phyloP scores from a whole-genome alignment of 495 filamentous ascomycete genomes.

The Friedmanniomyces endolithicus region DNA sequence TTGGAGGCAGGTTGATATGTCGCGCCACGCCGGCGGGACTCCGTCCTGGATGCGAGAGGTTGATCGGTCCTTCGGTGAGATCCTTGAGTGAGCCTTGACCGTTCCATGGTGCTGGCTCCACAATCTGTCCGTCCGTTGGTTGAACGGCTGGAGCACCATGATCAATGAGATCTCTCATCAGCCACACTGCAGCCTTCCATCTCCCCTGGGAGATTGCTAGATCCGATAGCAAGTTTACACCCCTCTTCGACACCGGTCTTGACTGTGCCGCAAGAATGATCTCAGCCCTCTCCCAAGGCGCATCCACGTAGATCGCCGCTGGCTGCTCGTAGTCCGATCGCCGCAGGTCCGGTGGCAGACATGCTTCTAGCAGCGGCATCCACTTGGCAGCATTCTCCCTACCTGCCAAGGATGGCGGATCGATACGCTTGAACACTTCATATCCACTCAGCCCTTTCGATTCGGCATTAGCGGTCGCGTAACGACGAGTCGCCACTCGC shows the following conservation, averaged over 20 bases:
- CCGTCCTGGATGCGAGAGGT: neutral
- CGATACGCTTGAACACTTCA: neutral
- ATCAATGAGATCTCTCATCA: conserved; percentile 26
- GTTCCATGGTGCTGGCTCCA: neutral
- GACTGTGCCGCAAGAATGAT: conserved; percentile 10
- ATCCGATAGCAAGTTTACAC: conserved; percentile 1
- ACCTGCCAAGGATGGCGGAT: neutral
- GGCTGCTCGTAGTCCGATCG: neutral
- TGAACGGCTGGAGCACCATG: neutral
- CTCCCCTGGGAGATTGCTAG: conserved; percentile 10
- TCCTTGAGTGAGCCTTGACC: neutral
- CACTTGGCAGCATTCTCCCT: conserved; percentile 28
- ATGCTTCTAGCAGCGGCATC: conserved; percentile 35
- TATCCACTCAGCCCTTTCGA: neutral
- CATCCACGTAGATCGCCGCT: neutral
- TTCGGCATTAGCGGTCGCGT: neutral
- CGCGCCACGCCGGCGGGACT: neutral
- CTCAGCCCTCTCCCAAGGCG: neutral
- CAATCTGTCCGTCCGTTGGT: neutral
- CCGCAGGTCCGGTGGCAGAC: conserved; percentile 32
- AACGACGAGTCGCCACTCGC: neutral
- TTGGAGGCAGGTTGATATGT: too few relatives aligned
- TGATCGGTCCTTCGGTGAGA: neutral
- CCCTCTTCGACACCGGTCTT: neutral
- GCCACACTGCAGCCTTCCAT: conserved; percentile 31